Evolutionary conservation across 148 eudicot genomes (phyloP), one percentile per base, ranked within the genome.

Genomic region (Agrostemma githago): DNA sequence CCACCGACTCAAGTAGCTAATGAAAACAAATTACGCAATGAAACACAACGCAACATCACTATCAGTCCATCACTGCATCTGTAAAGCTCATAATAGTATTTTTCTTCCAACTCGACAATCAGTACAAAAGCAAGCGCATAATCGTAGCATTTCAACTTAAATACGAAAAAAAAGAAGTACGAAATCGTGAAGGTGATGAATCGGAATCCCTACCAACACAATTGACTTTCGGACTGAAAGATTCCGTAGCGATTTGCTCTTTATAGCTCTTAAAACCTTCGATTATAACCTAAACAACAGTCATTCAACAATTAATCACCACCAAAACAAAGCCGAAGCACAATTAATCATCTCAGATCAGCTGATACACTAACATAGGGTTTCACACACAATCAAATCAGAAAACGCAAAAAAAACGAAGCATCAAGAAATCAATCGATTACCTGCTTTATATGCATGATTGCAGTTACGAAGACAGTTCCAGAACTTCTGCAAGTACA

Each of bases 241-340:
- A 78, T 72, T 95, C 96, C 20, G 97, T 89, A 11, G 97, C 93
- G 68, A 90, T 84, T 87, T 92, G 99, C 62, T 95, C 99, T 80
- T 84, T 89, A 69, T 92, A 95, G 72, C 99, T 95, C 90, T 95
- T 95, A 85, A 92, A 95, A 21, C 99, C 99, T 88, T 92, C 97
- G 64, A 95, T 92, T 62, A 92, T 79, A 79, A 95, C 92, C 99
- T 95, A 72, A 1, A 74, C 15, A 68, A 5, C 78, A 73, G 54
- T 26, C 51, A 37, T 44, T 48, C 5, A 46, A 46, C 2, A 16
- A 9, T 68, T 37, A 70, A 68, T 26, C 34, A 26, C 34, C 34
- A 26, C 34, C 34, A 26, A 26, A 26, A 26, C 34, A 26, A 0
- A 26, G 34, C 34, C 34, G 34, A 26, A 26, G 34, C 34, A 26